Evolutionary conservation across 768 basidiomycete genomes (phyloP).

Genomic region (Albatrellus ellisii): DNA sequence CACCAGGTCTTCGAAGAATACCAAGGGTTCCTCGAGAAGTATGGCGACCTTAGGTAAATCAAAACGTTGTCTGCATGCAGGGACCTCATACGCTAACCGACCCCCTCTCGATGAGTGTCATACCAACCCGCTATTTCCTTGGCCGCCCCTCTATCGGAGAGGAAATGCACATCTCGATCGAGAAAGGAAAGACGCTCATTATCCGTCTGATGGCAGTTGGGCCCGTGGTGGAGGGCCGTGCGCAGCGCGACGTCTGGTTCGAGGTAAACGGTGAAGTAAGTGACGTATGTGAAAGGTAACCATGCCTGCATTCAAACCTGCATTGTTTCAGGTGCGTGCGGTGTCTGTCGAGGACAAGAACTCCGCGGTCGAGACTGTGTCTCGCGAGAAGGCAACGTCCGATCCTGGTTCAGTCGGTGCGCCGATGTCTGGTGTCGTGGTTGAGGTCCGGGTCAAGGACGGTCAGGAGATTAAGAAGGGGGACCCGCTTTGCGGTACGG

Average conservation of each 20-base stretch:
- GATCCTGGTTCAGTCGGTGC: constrained; percentile 97
- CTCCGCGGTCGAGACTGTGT: constrained; percentile 90
- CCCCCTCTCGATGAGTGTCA: constrained; percentile 40
- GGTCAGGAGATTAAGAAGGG: constrained; percentile 97
- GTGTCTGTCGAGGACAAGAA: constrained; percentile 94
- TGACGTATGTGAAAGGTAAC: constrained; percentile 3
- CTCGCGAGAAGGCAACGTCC: constrained; percentile 85
- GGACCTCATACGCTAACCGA: constrained; percentile 7
- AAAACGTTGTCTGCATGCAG: constrained; percentile 2
- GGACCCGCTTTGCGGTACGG: constrained; percentile 84
- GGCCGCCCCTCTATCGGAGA: constrained; percentile 84
- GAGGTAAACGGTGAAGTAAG: constrained; percentile 92
- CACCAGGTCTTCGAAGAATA: constrained; percentile 91
- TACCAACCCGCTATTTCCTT: constrained; percentile 97
- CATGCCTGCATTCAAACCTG: constrained; percentile 1
- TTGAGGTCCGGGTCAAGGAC: constrained; percentile 96
- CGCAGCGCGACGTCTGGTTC: constrained; percentile 95
- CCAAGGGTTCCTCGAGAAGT: constrained; percentile 89
- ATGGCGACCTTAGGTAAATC: constrained; percentile 80
- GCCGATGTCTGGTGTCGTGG: constrained; percentile 96
- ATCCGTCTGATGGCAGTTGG: constrained; percentile 93
- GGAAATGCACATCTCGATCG: constrained; percentile 94
- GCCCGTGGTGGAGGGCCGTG: constrained; percentile 81
- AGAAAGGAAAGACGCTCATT: constrained; percentile 94
- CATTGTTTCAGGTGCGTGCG: constrained; percentile 70